Conservation (phyloP, 2,329 filamentous ascomycete genomes). For the Ambrosiella beaveri region DNA sequence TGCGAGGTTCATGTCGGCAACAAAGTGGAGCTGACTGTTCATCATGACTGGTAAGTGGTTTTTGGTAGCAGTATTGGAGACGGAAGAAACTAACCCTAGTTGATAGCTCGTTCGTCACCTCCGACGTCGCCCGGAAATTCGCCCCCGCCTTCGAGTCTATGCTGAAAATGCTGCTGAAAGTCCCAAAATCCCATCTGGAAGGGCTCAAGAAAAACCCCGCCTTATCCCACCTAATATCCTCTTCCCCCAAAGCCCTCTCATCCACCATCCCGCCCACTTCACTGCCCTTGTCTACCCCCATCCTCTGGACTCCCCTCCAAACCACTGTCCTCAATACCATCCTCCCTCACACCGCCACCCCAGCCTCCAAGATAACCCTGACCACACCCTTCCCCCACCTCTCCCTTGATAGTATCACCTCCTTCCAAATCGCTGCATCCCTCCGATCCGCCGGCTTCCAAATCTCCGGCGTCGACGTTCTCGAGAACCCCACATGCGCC, state of each 20-base stretch:
- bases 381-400: conserved; percentile 66
- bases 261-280: neutral
- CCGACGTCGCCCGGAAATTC: too few species aligned
- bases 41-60: conserved; percentile 35
- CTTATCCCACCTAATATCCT: too few species aligned
- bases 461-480: conserved; percentile 54
- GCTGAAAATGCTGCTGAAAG: too few species aligned
- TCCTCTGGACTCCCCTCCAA: neutral
- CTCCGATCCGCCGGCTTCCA: conserved; percentile 42
- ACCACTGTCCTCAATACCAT: neutral
- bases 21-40: conserved; percentile 39
- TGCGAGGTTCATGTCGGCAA: conserved; percentile 48
- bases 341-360: conserved; percentile 15
- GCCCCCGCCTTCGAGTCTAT: too few species aligned
- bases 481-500: conserved; percentile 26
- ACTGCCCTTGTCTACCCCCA: neutral
- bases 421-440: conserved; percentile 55
- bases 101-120: neutral
- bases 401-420: conserved; percentile 84
- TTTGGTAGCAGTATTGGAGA: too few species aligned
- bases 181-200: too few species aligned
- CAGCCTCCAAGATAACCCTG: conserved; percentile 32
- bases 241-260: neutral
- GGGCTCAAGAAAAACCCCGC: too few species aligned
- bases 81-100: too few species aligned